phyloP scores from a whole-genome alignment of 2,329 filamentous ascomycete genomes.

The Cytospora piceicola region DNA sequence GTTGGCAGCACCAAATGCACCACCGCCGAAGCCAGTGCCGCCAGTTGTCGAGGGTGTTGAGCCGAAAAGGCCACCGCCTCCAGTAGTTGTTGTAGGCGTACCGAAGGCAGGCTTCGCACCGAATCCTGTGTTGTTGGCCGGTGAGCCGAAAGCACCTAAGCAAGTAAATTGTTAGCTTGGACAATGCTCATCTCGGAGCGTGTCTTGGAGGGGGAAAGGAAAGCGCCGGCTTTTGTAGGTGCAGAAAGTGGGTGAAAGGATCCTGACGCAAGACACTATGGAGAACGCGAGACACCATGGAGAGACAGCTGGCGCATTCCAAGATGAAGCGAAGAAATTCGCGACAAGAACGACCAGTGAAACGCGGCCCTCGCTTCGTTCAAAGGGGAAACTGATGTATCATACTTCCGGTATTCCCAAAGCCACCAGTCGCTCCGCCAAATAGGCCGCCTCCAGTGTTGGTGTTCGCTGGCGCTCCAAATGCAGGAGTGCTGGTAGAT shows the following conservation, averaged over 20 bases:
- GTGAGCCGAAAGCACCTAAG: constrained; percentile 42
- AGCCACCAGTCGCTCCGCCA: constrained; percentile 48
- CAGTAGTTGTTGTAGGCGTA: constrained; percentile 44
- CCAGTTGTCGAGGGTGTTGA: constrained; percentile 44
- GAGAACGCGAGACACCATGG: constrained; percentile 14
- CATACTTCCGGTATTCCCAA: constrained; percentile 47
- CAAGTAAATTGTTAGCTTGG: constrained; percentile 19
- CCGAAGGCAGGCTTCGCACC: constrained; percentile 59
- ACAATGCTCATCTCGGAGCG: constrained; percentile 6
- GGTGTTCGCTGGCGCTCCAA: constrained; percentile 41
- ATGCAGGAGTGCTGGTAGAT: constrained; percentile 38
- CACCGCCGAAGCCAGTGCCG: constrained; percentile 44
- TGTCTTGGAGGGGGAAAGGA: not conserved
- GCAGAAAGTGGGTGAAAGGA: not conserved
- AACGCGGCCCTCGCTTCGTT: constrained; percentile 29
- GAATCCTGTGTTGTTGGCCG: constrained; percentile 41
- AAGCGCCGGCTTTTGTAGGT: not conserved
- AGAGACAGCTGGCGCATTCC: constrained; percentile 21
- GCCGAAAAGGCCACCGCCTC: constrained; percentile 53
- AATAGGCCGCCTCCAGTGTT: constrained; percentile 44
- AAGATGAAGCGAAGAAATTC: constrained; percentile 5
- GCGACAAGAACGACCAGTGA: constrained; percentile 16
- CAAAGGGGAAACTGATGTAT: constrained; percentile 26
- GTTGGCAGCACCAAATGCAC: constrained; percentile 44
- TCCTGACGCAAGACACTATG: constrained; percentile 9